phyloP scores from a whole-genome alignment of 352 stramenopile genomes.

The Phytophthora pistaciae region DNA sequence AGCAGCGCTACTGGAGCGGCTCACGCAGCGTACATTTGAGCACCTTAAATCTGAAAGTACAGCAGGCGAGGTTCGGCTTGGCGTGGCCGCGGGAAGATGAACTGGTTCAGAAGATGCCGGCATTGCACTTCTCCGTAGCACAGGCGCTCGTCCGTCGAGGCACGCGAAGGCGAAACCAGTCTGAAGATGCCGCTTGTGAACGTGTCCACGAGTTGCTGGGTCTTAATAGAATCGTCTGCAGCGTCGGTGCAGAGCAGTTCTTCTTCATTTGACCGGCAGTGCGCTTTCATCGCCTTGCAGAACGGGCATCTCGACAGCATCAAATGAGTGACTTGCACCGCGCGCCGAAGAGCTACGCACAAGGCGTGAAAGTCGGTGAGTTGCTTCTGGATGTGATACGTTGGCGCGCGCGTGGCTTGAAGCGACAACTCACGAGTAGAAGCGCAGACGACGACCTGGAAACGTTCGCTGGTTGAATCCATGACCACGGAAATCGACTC shows the following conservation, averaged over 20 bases:
- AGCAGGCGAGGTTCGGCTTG: too few species aligned
- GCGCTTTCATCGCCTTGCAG: slow-evolving; percentile 15
- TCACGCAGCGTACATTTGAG: too few species aligned
- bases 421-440: background rate
- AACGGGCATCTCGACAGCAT: slow-evolving; percentile 7
- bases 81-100: background rate
- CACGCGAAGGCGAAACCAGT: slow-evolving; percentile 1
- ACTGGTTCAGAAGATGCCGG: slow-evolving; percentile 11
- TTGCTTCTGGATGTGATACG: slow-evolving; percentile 14
- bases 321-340: slow-evolving; percentile 22
- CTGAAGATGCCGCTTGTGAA: slow-evolving; percentile 14
- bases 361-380: slow-evolving; percentile 12
- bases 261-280: background rate
- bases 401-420: background rate
- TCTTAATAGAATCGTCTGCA: background rate
- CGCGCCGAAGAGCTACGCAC: background rate
- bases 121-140: slow-evolving; percentile 25
- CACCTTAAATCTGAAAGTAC: too few species aligned
- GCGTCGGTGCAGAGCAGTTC: background rate
- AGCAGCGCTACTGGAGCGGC: too few species aligned
- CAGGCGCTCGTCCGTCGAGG: slow-evolving; percentile 6
- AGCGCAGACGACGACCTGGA: slow-evolving; percentile 6
- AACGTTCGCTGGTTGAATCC: slow-evolving; percentile 3
- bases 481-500: slow-evolving; percentile 13
- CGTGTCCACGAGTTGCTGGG: slow-evolving; percentile 5